Evolutionary conservation across 2,329 filamentous ascomycete genomes (phyloP).

Genomic region (Xylaria sp.): DNA sequence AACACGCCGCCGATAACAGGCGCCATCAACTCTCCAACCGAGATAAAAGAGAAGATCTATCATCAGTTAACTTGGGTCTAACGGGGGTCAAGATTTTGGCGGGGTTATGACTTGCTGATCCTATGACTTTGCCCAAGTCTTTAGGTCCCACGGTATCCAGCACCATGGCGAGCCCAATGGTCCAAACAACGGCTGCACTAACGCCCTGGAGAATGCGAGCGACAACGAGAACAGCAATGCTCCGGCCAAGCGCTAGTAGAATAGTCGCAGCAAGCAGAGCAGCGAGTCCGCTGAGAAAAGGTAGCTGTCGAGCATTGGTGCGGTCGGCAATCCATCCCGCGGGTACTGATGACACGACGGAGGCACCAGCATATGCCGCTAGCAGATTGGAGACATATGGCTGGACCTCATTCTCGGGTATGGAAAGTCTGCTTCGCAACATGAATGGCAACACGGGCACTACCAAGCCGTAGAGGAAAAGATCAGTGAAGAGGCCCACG

Average conservation of each 20-base stretch:
- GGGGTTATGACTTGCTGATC: slow-evolving; percentile 54
- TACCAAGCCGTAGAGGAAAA: slow-evolving; percentile 69
- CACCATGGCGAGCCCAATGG: slow-evolving; percentile 63
- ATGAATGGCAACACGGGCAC: slow-evolving; percentile 69
- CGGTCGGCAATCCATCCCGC: slow-evolving; percentile 67
- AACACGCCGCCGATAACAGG: slow-evolving; percentile 70
- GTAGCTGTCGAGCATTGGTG: slow-evolving; percentile 62
- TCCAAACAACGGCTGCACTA: slow-evolving; percentile 69
- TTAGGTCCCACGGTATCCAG: slow-evolving; percentile 66
- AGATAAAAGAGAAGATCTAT: slow-evolving; percentile 68
- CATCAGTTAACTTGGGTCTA: neutral
- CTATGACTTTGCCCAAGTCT: slow-evolving; percentile 70
- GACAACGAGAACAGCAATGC: slow-evolving; percentile 59
- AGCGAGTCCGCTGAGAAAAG: slow-evolving; percentile 67
- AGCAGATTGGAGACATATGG: slow-evolving; percentile 63
- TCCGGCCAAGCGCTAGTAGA: slow-evolving; percentile 63
- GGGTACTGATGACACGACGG: slow-evolving; percentile 61
- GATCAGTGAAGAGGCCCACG: slow-evolving; percentile 66
- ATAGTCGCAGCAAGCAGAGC: slow-evolving; percentile 65
- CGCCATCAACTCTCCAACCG: slow-evolving; percentile 65
- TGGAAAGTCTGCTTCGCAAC: slow-evolving; percentile 60
- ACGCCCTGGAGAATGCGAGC: slow-evolving; percentile 68
- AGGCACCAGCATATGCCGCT: slow-evolving; percentile 64
- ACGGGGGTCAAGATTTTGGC: neutral
- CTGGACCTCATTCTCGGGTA: slow-evolving; percentile 62